phyloP scores from a whole-genome alignment of 129 eudicot species.

The Kitagawia praeruptora region DNA sequence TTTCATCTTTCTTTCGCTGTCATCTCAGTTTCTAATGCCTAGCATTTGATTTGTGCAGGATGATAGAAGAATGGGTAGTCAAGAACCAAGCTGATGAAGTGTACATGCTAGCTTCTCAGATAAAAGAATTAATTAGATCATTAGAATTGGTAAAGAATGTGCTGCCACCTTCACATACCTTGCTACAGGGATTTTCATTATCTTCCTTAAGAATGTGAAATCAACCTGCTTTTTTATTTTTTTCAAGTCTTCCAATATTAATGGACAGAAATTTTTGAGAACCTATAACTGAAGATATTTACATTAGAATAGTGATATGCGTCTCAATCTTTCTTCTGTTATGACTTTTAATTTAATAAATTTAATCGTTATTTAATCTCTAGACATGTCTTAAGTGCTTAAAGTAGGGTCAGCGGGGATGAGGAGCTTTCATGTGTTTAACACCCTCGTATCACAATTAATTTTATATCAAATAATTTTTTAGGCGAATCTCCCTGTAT shows the following conservation, averaged over 20 bases:
- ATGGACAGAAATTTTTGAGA: neutral
- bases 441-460: no score
- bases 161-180: conserved; percentile 59
- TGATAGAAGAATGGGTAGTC: conserved; percentile 47
- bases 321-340: neutral
- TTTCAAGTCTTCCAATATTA: conserved; percentile 4
- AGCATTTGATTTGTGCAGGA: conserved; percentile 19
- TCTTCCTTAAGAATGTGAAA: conserved; percentile 57
- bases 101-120: conserved; percentile 60
- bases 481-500: neutral
- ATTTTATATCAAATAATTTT: no score
- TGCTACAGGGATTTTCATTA: conserved; percentile 43
- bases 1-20: neutral
- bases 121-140: conserved; percentile 37
- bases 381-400: neutral
- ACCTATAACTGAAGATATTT: neutral
- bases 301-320: neutral
- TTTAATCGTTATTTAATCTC: no score
- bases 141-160: conserved; percentile 36
- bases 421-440: neutral
- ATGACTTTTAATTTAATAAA: neutral
- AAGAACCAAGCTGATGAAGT: conserved; percentile 79
- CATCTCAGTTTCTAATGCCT: neutral
- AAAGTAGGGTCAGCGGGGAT: neutral
- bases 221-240: neutral